These are phyloP conservation scores for Aspergillus fijiensis DNA, from an alignment of 2,329 filamentous ascomycete species.

Conservation along the genomic window DNA sequence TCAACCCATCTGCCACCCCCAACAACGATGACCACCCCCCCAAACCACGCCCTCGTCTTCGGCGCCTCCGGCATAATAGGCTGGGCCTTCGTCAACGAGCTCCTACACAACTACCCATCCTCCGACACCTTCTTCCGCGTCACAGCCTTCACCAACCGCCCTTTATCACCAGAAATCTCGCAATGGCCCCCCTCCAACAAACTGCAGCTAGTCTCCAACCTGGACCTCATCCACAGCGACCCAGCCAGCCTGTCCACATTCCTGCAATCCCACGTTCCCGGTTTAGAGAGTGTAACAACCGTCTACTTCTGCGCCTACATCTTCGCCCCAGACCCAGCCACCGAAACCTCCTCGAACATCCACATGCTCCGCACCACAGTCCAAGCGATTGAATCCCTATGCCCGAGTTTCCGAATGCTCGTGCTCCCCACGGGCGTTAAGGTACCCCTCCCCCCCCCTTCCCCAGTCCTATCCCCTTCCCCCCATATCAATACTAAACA, in stretches of 20 bases:
- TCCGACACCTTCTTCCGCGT: not conserved
- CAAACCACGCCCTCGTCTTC: conserved; percentile 5
- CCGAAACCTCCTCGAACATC: not conserved
- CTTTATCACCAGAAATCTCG: conserved; percentile 1
- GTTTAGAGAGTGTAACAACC: conserved; percentile 22
- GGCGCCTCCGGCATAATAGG: conserved; percentile 7
- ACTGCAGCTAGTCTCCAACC: not conserved
- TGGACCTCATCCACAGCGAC: not conserved
- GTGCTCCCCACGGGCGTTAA: conserved; percentile 10
- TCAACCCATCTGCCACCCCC: no score
- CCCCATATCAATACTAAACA: no score
- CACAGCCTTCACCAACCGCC: conserved; percentile 8
- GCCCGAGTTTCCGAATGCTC: conserved; percentile 1
- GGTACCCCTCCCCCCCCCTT: not conserved
- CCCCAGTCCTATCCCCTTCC: no score
- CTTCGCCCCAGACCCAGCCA: not conserved
- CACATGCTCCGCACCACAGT: conserved; percentile 2
- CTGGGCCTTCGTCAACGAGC: conserved; percentile 10
- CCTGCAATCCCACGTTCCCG: conserved; percentile 31
- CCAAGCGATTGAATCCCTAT: not conserved
- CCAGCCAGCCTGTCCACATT: not conserved
- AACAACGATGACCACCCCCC: no score
- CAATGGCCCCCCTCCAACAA: not conserved
- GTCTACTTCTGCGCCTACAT: conserved; percentile 9
- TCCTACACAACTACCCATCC: not conserved